Conservation (phyloP, 305 asterid species). For the Fraxinus albicans region DNA sequence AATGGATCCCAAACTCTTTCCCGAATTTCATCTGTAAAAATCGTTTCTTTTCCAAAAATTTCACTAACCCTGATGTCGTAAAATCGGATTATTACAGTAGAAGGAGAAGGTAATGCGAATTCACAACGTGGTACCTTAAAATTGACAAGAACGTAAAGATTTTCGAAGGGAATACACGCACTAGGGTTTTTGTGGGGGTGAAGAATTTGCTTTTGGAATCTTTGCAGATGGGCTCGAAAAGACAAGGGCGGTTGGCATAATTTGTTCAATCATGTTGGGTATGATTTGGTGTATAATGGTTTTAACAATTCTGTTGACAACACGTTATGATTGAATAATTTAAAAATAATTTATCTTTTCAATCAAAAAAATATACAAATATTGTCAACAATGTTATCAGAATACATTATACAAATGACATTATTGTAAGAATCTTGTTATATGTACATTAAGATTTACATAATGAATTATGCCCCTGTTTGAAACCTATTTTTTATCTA, state of each 20-base stretch:
- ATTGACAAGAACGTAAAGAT: neutral
- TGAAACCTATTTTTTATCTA: no score
- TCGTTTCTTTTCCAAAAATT: neutral
- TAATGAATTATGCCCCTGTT: no score
- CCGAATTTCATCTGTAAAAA: slow-evolving; percentile 71
- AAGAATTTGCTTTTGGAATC: neutral
- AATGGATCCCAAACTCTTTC: slow-evolving; percentile 72
- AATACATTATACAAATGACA: no score
- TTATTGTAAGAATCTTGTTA: no score
- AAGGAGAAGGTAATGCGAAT: neutral
- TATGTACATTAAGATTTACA: no score
- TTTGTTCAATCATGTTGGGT: neutral
- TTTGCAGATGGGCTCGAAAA: neutral
- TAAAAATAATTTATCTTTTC: no score
- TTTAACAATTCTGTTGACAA: no score
- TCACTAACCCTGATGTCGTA: neutral
- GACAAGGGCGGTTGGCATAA: neutral
- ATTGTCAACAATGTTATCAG: no score
- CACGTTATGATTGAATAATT: no score
- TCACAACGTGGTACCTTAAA: neutral
- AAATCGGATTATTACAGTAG: neutral
- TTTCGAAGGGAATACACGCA: neutral
- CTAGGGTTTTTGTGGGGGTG: neutral
- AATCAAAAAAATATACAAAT: no score
- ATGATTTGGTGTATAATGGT: no score